Evolutionary conservation across 164 flowering plant genomes (phyloP).

Genomic region (Kalanchoe fedtschenkoi): DNA sequence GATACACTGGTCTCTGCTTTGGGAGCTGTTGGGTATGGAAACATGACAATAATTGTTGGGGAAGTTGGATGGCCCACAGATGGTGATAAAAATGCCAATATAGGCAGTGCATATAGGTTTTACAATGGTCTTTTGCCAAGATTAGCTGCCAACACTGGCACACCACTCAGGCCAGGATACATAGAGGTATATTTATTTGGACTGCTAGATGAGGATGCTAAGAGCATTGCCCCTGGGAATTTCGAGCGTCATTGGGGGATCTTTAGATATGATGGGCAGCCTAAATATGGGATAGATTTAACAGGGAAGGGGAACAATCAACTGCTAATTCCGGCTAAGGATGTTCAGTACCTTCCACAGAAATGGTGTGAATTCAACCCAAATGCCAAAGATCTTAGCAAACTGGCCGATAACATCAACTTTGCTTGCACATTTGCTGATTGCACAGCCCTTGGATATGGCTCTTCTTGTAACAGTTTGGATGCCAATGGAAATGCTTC

Average conservation of each 20-base stretch:
- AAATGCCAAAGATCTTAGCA: constrained; percentile 19
- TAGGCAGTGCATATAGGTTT: constrained; percentile 39
- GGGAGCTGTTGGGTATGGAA: constrained; percentile 42
- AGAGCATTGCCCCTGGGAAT: constrained; percentile 69
- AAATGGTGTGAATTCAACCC: constrained; percentile 61
- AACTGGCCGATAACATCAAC: constrained; percentile 26
- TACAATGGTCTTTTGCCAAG: constrained; percentile 69
- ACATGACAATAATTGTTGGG: constrained; percentile 60
- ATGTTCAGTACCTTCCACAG: constrained; percentile 41
- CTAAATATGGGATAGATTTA: constrained; percentile 65
- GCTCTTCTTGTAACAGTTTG: constrained; percentile 49
- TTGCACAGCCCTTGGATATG: constrained; percentile 62
- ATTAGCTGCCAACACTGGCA: constrained; percentile 53
- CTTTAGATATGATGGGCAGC: constrained; percentile 65
- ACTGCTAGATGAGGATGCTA: constrained; percentile 65
- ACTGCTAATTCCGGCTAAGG: constrained; percentile 40
- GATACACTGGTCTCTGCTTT: constrained; percentile 73
- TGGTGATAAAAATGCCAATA: constrained; percentile 49
- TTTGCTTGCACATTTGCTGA: constrained; percentile 63
- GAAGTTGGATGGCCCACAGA: constrained; percentile 98
- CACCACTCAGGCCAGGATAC: constrained; percentile 58
- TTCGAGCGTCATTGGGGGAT: constrained; percentile 98
- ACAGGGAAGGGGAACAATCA: constrained; percentile 47
- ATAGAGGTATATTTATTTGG: constrained; percentile 71
- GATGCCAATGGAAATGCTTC: constrained; percentile 47